phyloP scores from a whole-genome alignment of 2,329 filamentous ascomycete genomes.

The Zasmidium angulare region DNA sequence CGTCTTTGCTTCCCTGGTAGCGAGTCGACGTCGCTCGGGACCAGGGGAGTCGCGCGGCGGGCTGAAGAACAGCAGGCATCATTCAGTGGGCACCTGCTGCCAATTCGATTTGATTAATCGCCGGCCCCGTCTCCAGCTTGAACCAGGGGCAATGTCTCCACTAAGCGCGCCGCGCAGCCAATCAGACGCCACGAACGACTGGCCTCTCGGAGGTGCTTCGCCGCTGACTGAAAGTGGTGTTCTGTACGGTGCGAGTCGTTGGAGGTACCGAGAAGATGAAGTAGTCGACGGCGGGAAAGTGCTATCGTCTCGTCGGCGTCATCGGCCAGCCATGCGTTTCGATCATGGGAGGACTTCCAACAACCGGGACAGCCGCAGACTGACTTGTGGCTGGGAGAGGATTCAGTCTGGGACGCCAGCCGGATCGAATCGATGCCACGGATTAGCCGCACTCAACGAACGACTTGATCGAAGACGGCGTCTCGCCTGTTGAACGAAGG shows the following conservation, averaged over 20 bases:
- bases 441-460: neutral
- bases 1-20: neutral
- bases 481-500: neutral
- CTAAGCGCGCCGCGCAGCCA: neutral
- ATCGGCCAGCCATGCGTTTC: constrained; percentile 7
- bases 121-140: too few species aligned
- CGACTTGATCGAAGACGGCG: neutral
- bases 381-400: neutral
- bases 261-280: neutral
- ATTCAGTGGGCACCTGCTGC: neutral
- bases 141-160: too few species aligned
- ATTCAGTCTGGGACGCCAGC: neutral
- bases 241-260: neutral
- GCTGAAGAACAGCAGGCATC: neutral
- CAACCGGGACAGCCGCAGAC: constrained; percentile 5
- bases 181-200: neutral
- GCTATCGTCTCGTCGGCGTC: too few species aligned
- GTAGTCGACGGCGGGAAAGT: too few species aligned
- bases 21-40: neutral
- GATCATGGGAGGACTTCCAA: constrained; percentile 1
- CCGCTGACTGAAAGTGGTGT: neutral
- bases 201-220: neutral
- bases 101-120: too few species aligned
- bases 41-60: constrained; percentile 4
- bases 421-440: neutral